phyloP scores from a whole-genome alignment of 306 rosid species.

The Medicago ruthenica region DNA sequence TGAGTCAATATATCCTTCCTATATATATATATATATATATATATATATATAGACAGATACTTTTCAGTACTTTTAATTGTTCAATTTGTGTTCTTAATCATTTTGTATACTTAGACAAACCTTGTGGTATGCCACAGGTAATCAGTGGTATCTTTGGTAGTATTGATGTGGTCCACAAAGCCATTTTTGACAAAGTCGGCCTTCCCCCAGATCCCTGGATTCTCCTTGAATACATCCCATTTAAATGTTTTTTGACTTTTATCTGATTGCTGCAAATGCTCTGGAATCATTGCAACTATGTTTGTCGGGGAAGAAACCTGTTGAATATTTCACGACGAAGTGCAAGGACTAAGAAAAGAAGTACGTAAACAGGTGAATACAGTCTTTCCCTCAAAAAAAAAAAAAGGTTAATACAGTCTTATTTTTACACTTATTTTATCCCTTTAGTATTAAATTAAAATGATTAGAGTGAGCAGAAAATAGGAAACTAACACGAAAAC shows the following conservation, averaged over 20 bases:
- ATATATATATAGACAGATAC: too few relatives aligned
- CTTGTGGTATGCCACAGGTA: slow-evolving; percentile 93
- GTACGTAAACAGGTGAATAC: slow-evolving; percentile 15
- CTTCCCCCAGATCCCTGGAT: slow-evolving; percentile 81
- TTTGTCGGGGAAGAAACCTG: slow-evolving; percentile 76
- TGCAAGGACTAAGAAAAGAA: slow-evolving; percentile 28
- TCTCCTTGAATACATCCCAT: slow-evolving; percentile 83
- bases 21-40: too few relatives aligned
- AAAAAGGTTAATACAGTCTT: slow-evolving; percentile 9
- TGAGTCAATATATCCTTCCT: too few relatives aligned
- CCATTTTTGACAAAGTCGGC: slow-evolving; percentile 73
- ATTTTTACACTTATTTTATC: not conserved
- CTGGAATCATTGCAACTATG: slow-evolving; percentile 72
- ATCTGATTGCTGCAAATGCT: slow-evolving; percentile 59
- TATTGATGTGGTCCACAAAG: slow-evolving; percentile 89
- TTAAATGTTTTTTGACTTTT: slow-evolving; percentile 55
- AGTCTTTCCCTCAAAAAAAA: too few relatives aligned
- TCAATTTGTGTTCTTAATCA: not conserved
- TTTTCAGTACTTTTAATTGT: slow-evolving; percentile 16
- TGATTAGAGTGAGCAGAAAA: too few relatives aligned
- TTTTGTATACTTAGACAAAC: slow-evolving; percentile 53
- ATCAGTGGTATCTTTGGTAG: slow-evolving; percentile 93
- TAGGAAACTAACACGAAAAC: not conserved
- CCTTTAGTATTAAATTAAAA: not conserved
- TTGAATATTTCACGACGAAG: slow-evolving; percentile 48